Evolutionary conservation across 2,329 filamentous ascomycete species (phyloP).

Genomic region (Pseudogymnoascus sp.): DNA sequence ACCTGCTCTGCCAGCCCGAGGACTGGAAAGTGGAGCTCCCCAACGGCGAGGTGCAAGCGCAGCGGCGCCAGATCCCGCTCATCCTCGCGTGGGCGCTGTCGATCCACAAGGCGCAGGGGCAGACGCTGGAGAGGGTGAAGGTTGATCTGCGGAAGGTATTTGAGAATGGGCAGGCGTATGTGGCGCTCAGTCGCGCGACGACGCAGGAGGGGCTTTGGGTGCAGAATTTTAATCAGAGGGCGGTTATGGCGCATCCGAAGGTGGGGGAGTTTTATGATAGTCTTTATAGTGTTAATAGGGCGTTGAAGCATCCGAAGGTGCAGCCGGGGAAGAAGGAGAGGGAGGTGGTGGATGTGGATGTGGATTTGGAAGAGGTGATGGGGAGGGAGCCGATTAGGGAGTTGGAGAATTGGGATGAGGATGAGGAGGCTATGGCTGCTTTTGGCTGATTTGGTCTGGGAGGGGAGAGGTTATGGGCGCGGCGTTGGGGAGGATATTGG

Average conservation of each 20-base stretch:
- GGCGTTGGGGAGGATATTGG: not conserved
- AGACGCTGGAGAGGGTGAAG: conserved; percentile 81
- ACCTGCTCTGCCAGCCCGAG: conserved; percentile 76
- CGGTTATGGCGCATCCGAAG: conserved; percentile 88
- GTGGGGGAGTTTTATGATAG: conserved; percentile 81
- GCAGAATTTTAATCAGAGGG: conserved; percentile 75
- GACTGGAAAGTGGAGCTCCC: conserved; percentile 97
- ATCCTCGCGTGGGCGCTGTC: conserved; percentile 96
- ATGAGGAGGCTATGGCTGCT: conserved; percentile 6
- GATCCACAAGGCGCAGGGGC: conserved; percentile 96
- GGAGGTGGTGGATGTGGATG: not conserved
- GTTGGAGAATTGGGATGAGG: not conserved
- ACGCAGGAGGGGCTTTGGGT: conserved; percentile 83
- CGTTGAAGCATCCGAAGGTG: conserved; percentile 25
- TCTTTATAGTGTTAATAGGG: conserved; percentile 63
- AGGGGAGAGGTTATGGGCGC: not conserved
- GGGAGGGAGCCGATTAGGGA: not conserved
- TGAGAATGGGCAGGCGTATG: conserved; percentile 96
- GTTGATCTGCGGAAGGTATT: conserved; percentile 89
- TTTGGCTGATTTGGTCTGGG: not conserved
- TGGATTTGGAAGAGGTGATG: not conserved
- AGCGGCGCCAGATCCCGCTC: conserved; percentile 72
- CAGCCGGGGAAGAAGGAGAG: not conserved
- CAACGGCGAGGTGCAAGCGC: conserved; percentile 86
- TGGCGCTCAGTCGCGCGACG: conserved; percentile 87